Conservation (phyloP, 495 filamentous ascomycete species). For the Amorphotheca resinae region DNA sequence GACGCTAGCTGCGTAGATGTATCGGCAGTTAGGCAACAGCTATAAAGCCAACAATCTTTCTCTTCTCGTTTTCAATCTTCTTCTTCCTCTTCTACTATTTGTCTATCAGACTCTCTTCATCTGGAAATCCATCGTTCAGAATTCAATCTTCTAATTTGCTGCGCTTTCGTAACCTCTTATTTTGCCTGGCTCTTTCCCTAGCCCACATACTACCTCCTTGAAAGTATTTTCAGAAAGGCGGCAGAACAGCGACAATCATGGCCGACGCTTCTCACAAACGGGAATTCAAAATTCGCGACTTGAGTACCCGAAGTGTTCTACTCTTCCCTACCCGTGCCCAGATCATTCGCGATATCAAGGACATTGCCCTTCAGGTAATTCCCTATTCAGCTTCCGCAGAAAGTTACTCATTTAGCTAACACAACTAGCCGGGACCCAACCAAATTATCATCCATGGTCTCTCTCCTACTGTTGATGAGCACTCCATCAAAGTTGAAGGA, state of each 20-base stretch:
- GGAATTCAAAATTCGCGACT: constrained; percentile 37
- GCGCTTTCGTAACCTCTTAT: no score
- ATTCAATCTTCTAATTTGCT: no score
- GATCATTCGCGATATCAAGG: constrained; percentile 48
- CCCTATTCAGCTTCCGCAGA: neutral
- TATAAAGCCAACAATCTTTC: no score
- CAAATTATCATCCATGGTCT: constrained; percentile 55
- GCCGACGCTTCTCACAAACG: constrained; percentile 21
- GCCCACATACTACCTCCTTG: no score
- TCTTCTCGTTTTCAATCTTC: no score
- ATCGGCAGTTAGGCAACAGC: no score
- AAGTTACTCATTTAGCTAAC: neutral
- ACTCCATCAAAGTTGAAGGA: constrained; percentile 61
- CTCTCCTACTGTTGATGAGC: constrained; percentile 47
- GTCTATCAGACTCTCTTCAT: no score
- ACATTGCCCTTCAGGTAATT: constrained; percentile 37
- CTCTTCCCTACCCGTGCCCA: constrained; percentile 50
- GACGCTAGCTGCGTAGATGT: no score
- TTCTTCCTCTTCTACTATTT: no score
- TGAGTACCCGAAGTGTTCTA: constrained; percentile 47
- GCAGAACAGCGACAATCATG: constrained; percentile 13
- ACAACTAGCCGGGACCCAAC: constrained; percentile 41
- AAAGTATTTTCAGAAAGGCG: no score
- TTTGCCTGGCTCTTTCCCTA: no score
- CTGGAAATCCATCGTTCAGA: no score